Base-by-base conservation (phyloP, 805 yeast genomes). In the Kluyveromyces lactis region DNA sequence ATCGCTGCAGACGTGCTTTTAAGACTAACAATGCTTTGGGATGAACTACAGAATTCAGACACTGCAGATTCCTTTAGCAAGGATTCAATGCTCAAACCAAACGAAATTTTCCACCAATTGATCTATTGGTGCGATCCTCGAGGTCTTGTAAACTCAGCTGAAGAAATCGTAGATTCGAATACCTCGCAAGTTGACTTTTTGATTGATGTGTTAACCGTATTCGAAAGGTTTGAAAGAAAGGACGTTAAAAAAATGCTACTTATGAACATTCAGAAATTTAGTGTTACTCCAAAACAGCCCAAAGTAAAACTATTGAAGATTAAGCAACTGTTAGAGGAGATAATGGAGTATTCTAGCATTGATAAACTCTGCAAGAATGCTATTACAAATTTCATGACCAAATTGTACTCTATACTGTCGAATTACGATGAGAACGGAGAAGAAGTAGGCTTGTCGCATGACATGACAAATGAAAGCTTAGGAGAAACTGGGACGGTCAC, bases 41-140 rank as follows among this genome's bases (percentile, higher is more conserved):
- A 58, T 13, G 68, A 69, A 23, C 55, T 63, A 16, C 58, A 59
- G 21, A 52, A 49, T 11, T 62, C 60, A 7, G 62, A 62, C 18
- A 55, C 51, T 11, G 55, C 65, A 32, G 63, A 64, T 2, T 42
- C 44, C 5, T 35, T 26, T 4, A 43, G 47, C 13, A 42, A 42
- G 6, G 45, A 42, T 2, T 33, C 55, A 4, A 61, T 61, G 64
- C 33, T 59, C 38, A 59, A 52, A 26, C 81, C 86, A 0, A 62
- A 69, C 10, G 65, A 66, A 8, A 73, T 83, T 2, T 62, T 81
- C 24, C 86, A 79, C 46, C 95, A 85, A 50, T 60, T 90, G 34
- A 66, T 82, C 18, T 76, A 78, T 51, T 86, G 96, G 95, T 81
- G 95, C 15, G 90, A 86, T 55, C 95, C 95, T 4, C 62, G 65